These are phyloP conservation scores for Teratosphaeria pseudoeucalypti DNA, from an alignment of 2,329 filamentous ascomycete genomes.

Conservation along the genomic window DNA sequence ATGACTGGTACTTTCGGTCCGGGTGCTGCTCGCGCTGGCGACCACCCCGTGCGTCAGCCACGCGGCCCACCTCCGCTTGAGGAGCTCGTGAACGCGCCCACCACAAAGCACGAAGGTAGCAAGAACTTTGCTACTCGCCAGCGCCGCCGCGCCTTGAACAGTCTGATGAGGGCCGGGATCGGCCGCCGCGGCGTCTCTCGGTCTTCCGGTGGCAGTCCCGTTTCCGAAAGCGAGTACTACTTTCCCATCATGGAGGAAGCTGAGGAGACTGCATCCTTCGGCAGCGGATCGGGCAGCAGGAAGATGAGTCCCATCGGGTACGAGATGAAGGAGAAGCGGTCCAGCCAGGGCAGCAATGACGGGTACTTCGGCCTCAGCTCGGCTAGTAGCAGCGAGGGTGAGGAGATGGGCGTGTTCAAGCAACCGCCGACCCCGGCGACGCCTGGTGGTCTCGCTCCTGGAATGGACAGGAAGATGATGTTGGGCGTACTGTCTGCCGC, in stretches of 20 bases:
- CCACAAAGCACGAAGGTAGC: constrained; percentile 87
- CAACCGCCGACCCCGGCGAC: constrained; percentile 38
- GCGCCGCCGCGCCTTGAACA: constrained; percentile 82
- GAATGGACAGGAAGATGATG: constrained; percentile 64
- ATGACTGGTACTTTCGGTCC: constrained; percentile 81
- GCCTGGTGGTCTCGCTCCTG: constrained; percentile 71
- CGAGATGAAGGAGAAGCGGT: constrained; percentile 29
- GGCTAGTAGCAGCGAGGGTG: constrained; percentile 60
- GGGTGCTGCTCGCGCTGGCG: constrained; percentile 82
- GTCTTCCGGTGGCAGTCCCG: constrained; percentile 56
- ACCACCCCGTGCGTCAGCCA: constrained; percentile 88
- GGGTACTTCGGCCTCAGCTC: constrained; percentile 44
- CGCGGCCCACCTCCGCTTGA: constrained; percentile 85
- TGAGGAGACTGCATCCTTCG: constrained; percentile 55
- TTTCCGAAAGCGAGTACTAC: constrained; percentile 66
- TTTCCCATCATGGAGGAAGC: constrained; percentile 59
- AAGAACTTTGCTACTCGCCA: constrained; percentile 93
- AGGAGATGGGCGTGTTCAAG: constrained; percentile 24
- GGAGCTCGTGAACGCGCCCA: constrained; percentile 81
- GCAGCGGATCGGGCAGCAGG: constrained; percentile 14
- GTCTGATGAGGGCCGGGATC: constrained; percentile 78
- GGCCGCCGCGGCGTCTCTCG: constrained; percentile 66
- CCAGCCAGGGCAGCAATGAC: constrained; percentile 24
- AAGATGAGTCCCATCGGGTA: constrained; percentile 30
- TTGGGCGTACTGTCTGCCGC: constrained; percentile 78